These are phyloP conservation scores for Umbelopsis sp. DNA, from an alignment of 192 early-diverging fungal genomes.

Conservation along the genomic window DNA sequence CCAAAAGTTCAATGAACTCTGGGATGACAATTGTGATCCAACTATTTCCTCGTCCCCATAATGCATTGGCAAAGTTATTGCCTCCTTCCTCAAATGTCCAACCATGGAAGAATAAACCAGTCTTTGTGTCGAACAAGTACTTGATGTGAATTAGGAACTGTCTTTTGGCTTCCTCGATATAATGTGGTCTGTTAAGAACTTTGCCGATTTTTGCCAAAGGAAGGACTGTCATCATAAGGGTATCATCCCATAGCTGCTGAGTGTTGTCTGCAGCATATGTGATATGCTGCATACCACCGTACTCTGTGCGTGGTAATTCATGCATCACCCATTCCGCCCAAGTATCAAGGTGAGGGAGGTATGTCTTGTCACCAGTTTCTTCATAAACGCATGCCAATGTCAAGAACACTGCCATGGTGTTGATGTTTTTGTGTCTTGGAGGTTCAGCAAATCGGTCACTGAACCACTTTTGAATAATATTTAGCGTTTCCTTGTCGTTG, in stretches of 20 bases:
- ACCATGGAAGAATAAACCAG: slow-evolving; percentile 26
- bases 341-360: slow-evolving; percentile 13
- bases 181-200: slow-evolving; percentile 17
- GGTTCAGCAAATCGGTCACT: slow-evolving; percentile 18
- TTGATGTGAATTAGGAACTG: slow-evolving; percentile 25
- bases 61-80: slow-evolving; percentile 24
- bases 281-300: slow-evolving; percentile 25
- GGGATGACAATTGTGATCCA: slow-evolving; percentile 30
- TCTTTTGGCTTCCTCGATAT: slow-evolving; percentile 23
- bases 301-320: slow-evolving; percentile 20
- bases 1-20: slow-evolving; percentile 25
- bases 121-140: slow-evolving; percentile 18
- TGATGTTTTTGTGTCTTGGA: slow-evolving; percentile 21
- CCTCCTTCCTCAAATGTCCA: slow-evolving; percentile 19
- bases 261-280: slow-evolving; percentile 16
- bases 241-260: slow-evolving; percentile 26
- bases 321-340: slow-evolving; percentile 29
- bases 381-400: slow-evolving; percentile 25
- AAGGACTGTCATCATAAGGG: slow-evolving; percentile 28
- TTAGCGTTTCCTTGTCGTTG: slow-evolving; percentile 10
- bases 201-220: slow-evolving; percentile 25
- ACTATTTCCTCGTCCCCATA: slow-evolving; percentile 30
- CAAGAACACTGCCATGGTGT: slow-evolving; percentile 26
- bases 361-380: slow-evolving; percentile 19
- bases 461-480: slow-evolving; percentile 21